These are phyloP conservation scores for Exophiala viscosa DNA, from an alignment of 2,329 filamentous ascomycete genomes.

Conservation along the genomic window DNA sequence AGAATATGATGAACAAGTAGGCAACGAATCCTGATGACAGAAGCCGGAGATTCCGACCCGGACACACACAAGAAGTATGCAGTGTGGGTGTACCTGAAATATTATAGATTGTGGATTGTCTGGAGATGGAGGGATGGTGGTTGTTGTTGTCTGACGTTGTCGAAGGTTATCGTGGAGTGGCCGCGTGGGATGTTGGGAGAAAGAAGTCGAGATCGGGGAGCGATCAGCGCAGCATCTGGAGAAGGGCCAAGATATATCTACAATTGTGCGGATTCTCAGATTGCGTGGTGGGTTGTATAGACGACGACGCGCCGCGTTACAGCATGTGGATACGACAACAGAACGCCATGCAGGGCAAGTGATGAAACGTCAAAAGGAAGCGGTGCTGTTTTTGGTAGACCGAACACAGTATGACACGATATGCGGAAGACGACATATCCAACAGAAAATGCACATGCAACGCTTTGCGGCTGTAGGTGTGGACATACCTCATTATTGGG, in stretches of 20 bases:
- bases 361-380: background rate
- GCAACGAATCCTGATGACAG: too few species aligned
- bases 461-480: background rate
- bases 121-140: too few species aligned
- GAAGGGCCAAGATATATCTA: conserved; percentile 3
- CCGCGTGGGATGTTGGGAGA: too few species aligned
- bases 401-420: background rate
- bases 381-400: background rate
- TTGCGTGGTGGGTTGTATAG: background rate
- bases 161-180: too few species aligned
- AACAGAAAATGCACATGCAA: background rate
- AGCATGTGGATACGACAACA: background rate
- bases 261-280: background rate
- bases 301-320: background rate
- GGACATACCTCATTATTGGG: background rate
- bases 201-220: conserved; percentile 9
- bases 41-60: background rate
- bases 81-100: too few species aligned
- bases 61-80: conserved; percentile 1
- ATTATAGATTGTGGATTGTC: too few species aligned
- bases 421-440: background rate
- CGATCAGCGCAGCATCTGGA: conserved; percentile 3
- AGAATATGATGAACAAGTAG: background rate
- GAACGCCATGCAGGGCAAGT: background rate
- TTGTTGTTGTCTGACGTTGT: too few species aligned